phyloP scores from a whole-genome alignment of 2,329 filamentous ascomycete species.

The Epicoccum nigrum region DNA sequence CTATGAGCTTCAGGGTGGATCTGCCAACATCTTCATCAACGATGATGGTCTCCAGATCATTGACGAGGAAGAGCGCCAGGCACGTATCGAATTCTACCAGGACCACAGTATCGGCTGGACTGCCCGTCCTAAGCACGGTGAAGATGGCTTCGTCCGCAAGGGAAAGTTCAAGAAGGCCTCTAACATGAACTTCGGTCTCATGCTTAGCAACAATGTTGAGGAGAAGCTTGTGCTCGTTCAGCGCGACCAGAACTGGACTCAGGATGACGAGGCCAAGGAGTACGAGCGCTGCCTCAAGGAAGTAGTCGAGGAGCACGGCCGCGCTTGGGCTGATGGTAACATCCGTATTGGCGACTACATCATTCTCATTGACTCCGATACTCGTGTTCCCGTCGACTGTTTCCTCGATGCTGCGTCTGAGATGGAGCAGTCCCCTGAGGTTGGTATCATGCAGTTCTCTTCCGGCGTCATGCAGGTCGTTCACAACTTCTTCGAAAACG shows the following conservation, averaged over 20 bases:
- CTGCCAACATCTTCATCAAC: conserved; percentile 69
- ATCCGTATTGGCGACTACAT: conserved; percentile 84
- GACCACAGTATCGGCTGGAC: conserved; percentile 57
- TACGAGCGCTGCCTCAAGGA: conserved; percentile 58
- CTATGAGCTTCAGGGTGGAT: conserved; percentile 61
- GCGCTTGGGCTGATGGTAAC: conserved; percentile 82
- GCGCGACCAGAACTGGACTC: conserved; percentile 44
- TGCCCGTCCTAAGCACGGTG: conserved; percentile 49
- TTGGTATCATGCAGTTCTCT: conserved; percentile 76
- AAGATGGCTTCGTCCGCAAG: conserved; percentile 33
- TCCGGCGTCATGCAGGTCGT: conserved; percentile 78
- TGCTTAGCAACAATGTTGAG: conserved; percentile 67
- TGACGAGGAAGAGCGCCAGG: conserved; percentile 51
- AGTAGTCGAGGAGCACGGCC: conserved; percentile 69
- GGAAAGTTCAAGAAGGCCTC: conserved; percentile 56
- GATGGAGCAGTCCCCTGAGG: conserved; percentile 78
- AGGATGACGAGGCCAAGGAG: conserved; percentile 27
- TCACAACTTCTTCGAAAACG: conserved; percentile 73
- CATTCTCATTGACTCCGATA: conserved; percentile 75
- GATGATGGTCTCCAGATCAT: conserved; percentile 70
- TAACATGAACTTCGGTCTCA: conserved; percentile 74
- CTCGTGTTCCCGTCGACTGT: conserved; percentile 76
- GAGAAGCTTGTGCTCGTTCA: conserved; percentile 57
- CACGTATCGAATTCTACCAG: conserved; percentile 53
- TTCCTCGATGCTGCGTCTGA: conserved; percentile 77